Evolutionary conservation across 2,329 filamentous ascomycete species (phyloP), one percentile per base, ranked within the genome.

Genomic region (Sporothrix globosa): DNA sequence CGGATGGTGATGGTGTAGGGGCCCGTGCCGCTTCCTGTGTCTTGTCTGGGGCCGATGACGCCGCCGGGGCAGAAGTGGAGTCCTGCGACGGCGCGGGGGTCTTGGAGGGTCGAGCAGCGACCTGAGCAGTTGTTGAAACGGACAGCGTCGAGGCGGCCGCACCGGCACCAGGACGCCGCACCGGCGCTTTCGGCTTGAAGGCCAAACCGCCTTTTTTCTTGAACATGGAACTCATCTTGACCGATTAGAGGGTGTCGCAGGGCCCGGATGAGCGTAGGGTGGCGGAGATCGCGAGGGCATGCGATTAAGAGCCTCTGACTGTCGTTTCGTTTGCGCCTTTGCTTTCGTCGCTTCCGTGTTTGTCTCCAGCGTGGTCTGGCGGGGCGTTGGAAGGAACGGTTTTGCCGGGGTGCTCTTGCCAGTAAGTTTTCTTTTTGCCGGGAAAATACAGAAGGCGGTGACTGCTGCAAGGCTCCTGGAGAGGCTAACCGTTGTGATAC

Each of bases 171-270:
- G 69, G 34, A 7, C 89, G 86, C 74, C 84, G 82, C 46, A 67
- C 60, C 10, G 86, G 87, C 74, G 87, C 86, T 81, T 91, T 92
- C 58, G 90, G 90, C 78, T 91, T 91, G 81, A 93, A 92, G 81
- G 83, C 83, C 71, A 84, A 81, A 75, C 84, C 84, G 75, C 84
- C 83, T 80, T 92, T 91, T 81, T 91, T 91, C 79, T 86, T 88
- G 83, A 91, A 90, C 75, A 81, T 83, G 81, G 74, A 75, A 72
- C 74, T 75, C 74, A 75, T 75, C 17, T 46, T 71, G 54, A 53
- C 14, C 11, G 50, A 10, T 19, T 14, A 65, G 21, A 39, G 19
- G n/a, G n/a, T 63, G 44, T 63, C 58, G 39, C 53, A 27, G 44
- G 30, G 70, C 46, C 65, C 52, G 46, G 52, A 13, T 19, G 52